Conservation (phyloP, 176 grass and related monocot species). For the Puya raimondii region DNA sequence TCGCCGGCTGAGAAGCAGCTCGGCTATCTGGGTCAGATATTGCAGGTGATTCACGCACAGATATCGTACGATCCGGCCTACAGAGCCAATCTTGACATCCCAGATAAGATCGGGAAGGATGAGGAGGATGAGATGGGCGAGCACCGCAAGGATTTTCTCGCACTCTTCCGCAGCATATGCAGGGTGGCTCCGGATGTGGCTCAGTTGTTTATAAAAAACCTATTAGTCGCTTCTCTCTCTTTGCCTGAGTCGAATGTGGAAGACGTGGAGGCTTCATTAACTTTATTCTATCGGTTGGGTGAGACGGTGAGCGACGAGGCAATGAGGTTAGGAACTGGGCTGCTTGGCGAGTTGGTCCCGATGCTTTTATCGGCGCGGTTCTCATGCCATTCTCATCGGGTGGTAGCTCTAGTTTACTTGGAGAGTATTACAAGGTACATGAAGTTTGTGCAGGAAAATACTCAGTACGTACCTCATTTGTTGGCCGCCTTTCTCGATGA, state of each 20-base stretch:
- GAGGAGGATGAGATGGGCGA: slow-evolving; percentile 85
- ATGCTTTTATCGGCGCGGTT: slow-evolving; percentile 80
- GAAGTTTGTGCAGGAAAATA: slow-evolving; percentile 86
- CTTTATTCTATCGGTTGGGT: slow-evolving; percentile 63
- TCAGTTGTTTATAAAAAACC: slow-evolving; percentile 66
- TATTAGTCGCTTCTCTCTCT: slow-evolving; percentile 47
- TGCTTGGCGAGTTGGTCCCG: slow-evolving; percentile 60
- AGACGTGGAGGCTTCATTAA: slow-evolving; percentile 73
- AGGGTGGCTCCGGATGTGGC: slow-evolving; percentile 59
- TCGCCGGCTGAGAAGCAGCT: slow-evolving; percentile 68
- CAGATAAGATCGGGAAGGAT: slow-evolving; percentile 85
- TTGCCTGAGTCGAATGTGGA: slow-evolving; percentile 66
- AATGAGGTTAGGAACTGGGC: slow-evolving; percentile 52
- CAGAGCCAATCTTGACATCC: slow-evolving; percentile 66
- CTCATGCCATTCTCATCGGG: slow-evolving; percentile 63
- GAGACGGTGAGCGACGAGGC: slow-evolving; percentile 67
- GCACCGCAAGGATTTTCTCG: slow-evolving; percentile 67
- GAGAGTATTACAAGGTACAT: slow-evolving; percentile 74
- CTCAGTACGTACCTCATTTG: slow-evolving; percentile 60
- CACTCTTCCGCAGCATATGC: slow-evolving; percentile 78
- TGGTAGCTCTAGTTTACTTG: slow-evolving; percentile 82
- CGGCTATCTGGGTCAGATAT: slow-evolving; percentile 49
- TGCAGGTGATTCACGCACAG: slow-evolving; percentile 60
- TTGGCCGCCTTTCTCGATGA: slow-evolving; percentile 78
- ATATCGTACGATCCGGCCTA: slow-evolving; percentile 72